phyloP scores from a whole-genome alignment of 306 rosid species.

The Prunus fruticosa region DNA sequence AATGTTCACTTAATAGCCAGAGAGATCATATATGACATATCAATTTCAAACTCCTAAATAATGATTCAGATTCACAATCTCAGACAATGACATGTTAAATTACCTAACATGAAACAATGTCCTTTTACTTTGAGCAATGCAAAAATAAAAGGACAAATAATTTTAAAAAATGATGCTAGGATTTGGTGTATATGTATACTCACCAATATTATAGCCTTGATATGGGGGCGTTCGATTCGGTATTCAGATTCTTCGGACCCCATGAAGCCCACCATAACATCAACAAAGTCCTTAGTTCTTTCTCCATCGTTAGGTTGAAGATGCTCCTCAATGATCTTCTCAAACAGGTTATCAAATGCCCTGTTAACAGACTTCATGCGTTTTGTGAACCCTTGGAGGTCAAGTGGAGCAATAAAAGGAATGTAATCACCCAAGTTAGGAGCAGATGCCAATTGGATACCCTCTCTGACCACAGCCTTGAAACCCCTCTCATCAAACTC shows the following conservation, averaged over 20 bases:
- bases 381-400: conserved; percentile 22
- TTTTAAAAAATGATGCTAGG: too few species aligned
- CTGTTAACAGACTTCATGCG: conserved; percentile 15
- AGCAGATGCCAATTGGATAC: neutral
- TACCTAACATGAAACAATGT: neutral
- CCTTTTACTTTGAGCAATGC: neutral
- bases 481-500: conserved; percentile 30
- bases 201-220: conserved; percentile 21
- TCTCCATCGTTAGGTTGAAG: too few species aligned
- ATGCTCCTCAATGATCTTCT: too few species aligned
- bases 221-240: conserved; percentile 7
- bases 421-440: conserved; percentile 23
- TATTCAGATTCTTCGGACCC: conserved; percentile 23
- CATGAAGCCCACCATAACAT: neutral
- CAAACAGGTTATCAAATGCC: conserved; percentile 1
- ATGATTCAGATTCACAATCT: neutral
- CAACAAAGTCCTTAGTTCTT: too few species aligned
- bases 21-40: too few species aligned
- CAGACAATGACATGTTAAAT: too few species aligned
- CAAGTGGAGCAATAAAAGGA: conserved; percentile 21
- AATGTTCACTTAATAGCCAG: too few species aligned
- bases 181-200: neutral
- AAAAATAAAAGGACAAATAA: neutral
- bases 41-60: neutral
- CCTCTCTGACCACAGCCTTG: conserved; percentile 11